phyloP scores from a whole-genome alignment of 2,329 filamentous ascomycete species.

The Ophiostoma himal-ulmi region DNA sequence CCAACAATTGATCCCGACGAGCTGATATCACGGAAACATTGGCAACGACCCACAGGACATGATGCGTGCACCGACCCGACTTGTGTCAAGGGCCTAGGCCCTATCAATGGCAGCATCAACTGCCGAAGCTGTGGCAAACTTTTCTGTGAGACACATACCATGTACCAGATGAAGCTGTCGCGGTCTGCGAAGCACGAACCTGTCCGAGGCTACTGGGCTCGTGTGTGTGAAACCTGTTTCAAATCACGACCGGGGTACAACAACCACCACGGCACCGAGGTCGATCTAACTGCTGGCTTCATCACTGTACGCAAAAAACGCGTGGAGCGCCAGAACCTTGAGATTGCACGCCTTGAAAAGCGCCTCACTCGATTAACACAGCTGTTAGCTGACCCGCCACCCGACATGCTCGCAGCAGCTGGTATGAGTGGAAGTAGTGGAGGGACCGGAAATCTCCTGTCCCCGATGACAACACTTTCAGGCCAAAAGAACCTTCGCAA shows the following conservation, averaged over 20 bases:
- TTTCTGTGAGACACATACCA: conserved; percentile 96
- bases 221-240: conserved; percentile 98
- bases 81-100: conserved; percentile 73
- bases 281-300: conserved; percentile 70
- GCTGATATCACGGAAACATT: conserved; percentile 78
- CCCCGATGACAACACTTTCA: conserved; percentile 55
- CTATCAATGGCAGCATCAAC: conserved; percentile 78
- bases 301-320: conserved; percentile 63
- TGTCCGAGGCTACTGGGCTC: conserved; percentile 81
- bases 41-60: conserved; percentile 69
- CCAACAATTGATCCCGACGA: conserved; percentile 72
- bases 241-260: conserved; percentile 95
- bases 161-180: conserved; percentile 99
- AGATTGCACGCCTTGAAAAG: conserved; percentile 86
- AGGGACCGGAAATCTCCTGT: conserved; percentile 45
- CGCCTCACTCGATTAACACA: conserved; percentile 84
- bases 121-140: conserved; percentile 88
- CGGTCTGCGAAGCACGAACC: conserved; percentile 85
- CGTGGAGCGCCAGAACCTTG: conserved; percentile 79
- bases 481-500: conserved; percentile 73
- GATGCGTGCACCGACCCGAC: conserved; percentile 83
- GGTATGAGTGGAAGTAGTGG: conserved; percentile 7
- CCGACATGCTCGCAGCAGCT: conserved; percentile 31
- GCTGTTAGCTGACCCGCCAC: conserved; percentile 63
- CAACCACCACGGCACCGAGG: conserved; percentile 67